These are phyloP conservation scores for Angomonas deanei DNA, from an alignment of 208 protist genomes.

Conservation along the genomic window DNA sequence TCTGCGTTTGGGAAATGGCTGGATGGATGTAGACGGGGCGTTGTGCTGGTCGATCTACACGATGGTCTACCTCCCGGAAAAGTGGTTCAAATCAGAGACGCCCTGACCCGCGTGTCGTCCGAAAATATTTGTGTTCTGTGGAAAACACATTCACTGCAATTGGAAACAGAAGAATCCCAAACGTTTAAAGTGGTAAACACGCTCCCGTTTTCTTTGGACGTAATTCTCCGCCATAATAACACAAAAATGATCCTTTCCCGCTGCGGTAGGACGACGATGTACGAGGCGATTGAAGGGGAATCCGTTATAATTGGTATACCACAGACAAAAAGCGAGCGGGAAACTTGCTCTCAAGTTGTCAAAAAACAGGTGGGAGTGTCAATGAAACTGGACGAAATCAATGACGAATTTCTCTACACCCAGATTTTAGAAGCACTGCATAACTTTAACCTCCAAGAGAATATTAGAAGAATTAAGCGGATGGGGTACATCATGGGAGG, in stretches of 20 bases:
- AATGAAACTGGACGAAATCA: not conserved
- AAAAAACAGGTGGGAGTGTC: not conserved
- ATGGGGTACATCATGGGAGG: conserved; percentile 37
- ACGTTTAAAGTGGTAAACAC: not conserved
- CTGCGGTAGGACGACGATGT: conserved; percentile 12
- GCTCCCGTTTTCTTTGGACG: conserved; percentile 3
- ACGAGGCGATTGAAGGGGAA: conserved; percentile 14
- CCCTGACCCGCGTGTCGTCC: not conserved
- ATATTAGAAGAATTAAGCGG: conserved; percentile 11
- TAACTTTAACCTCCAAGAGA: conserved; percentile 10
- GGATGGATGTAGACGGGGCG: not conserved
- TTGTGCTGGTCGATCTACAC: not conserved
- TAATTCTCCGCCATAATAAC: conserved; percentile 14
- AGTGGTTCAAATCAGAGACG: not conserved
- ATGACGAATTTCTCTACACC: not conserved
- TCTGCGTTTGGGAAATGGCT: not conserved
- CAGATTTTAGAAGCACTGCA: not conserved
- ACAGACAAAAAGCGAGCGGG: not conserved
- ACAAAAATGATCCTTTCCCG: conserved; percentile 21
- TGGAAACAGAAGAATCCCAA: not conserved
- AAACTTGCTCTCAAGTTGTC: not conserved
- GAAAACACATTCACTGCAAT: not conserved
- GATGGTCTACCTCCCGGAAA: not conserved
- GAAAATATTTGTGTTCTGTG: not conserved
- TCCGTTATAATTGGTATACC: not conserved